These are phyloP conservation scores for Pouteria glomerata DNA, from an alignment of 148 eudicot genomes.

Conservation along the genomic window DNA sequence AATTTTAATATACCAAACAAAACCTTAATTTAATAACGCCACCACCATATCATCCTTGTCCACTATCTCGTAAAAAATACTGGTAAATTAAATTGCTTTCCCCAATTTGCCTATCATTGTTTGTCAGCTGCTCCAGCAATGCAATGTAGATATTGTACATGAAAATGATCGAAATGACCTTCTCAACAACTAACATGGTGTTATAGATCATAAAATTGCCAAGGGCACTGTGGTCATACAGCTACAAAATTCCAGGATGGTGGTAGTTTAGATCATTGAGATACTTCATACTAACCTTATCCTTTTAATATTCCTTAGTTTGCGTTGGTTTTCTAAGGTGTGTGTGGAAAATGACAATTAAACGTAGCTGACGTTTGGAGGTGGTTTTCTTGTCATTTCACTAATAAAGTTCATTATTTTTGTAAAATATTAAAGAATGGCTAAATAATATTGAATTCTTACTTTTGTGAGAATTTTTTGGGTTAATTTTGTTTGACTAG, in stretches of 20 bases:
- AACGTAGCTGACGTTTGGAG: background rate
- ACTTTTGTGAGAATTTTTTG: no score
- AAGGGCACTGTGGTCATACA: background rate
- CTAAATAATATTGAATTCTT: no score
- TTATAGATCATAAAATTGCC: background rate
- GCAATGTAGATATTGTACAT: background rate
- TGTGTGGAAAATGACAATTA: background rate
- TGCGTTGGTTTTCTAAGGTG: background rate
- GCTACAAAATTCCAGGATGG: background rate
- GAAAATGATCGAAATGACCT: background rate
- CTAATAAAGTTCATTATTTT: no score
- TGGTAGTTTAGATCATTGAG: constrained; percentile 17
- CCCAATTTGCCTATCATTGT: constrained; percentile 2
- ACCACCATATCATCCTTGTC: no score
- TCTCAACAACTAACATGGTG: background rate
- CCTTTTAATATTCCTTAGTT: constrained; percentile 9
- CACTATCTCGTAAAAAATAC: no score
- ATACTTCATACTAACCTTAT: constrained; percentile 16
- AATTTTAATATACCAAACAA: no score
- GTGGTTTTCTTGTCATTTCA: background rate
- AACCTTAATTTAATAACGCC: no score
- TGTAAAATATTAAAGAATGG: no score
- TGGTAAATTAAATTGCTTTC: background rate
- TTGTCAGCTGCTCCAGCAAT: background rate
- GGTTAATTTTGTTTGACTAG: no score